A percentile compares a stretch with the other conserved stretches of the same genome.
These are phyloP conservation scores for Alternaria sp. DNA, from an alignment of 2,329 filamentous ascomycete genomes.

Conservation along the genomic window DNA sequence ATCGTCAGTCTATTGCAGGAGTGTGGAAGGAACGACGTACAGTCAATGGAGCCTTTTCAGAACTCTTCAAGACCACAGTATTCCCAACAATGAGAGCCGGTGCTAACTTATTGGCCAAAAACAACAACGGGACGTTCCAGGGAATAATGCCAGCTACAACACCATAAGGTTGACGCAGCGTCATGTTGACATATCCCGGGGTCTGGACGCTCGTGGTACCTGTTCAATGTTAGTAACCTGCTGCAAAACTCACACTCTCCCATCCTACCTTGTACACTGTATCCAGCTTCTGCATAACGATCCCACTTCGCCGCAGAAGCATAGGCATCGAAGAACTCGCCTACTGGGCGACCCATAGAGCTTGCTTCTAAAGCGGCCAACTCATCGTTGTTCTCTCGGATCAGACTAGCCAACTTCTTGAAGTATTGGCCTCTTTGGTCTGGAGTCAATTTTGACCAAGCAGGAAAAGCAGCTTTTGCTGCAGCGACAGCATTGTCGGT, in stretches of 20 bases:
- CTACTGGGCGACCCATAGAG: constrained; percentile 85
- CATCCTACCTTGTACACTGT: constrained; percentile 66
- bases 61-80: constrained; percentile 44
- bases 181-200: constrained; percentile 62
- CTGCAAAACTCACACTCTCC: background rate
- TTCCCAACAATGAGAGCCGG: constrained; percentile 44
- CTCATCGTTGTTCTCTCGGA: constrained; percentile 81
- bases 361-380: constrained; percentile 81
- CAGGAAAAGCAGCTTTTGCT: constrained; percentile 72
- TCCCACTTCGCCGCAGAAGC: constrained; percentile 80
- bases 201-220: constrained; percentile 72
- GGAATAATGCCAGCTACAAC: constrained; percentile 84
- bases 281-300: constrained; percentile 75
- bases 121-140: constrained; percentile 45
- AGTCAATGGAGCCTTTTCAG: constrained; percentile 65
- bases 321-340: constrained; percentile 78
- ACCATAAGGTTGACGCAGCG: constrained; percentile 78
- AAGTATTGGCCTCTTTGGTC: constrained; percentile 36
- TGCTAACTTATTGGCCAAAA: constrained; percentile 34
- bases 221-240: background rate
- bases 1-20: constrained; percentile 63
- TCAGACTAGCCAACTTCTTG: constrained; percentile 72
- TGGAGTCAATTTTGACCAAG: constrained; percentile 66
- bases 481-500: constrained; percentile 73
- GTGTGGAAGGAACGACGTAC: constrained; percentile 63